Evolutionary conservation across 495 filamentous ascomycete species (phyloP).

Genomic region (Staphylotrichum longicolle): DNA sequence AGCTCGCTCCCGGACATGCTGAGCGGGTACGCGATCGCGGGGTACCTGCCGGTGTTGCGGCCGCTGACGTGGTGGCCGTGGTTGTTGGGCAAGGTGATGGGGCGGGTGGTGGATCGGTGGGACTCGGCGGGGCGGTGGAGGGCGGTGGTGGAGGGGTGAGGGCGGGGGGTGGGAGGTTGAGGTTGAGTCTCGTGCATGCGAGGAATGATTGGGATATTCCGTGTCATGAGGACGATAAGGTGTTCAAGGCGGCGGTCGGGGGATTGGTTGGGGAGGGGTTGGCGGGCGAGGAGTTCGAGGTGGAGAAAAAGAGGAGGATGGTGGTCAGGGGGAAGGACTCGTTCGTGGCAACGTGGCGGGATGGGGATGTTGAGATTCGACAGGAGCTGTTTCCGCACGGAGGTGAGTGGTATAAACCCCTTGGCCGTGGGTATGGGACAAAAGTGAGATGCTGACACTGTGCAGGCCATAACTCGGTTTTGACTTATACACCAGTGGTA

Average conservation of each 20-base stretch:
- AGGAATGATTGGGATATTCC: constrained; percentile 76
- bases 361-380: constrained; percentile 43
- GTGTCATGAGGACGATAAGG: constrained; percentile 56
- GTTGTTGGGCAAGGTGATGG: constrained; percentile 28
- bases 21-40: constrained; percentile 60
- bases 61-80: constrained; percentile 57
- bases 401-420: constrained; percentile 40
- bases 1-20: constrained; percentile 69
- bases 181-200: constrained; percentile 73
- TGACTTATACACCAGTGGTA: constrained; percentile 53
- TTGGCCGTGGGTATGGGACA: no score
- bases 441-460: constrained; percentile 18
- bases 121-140: constrained; percentile 45
- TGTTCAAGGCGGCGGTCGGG: constrained; percentile 54
- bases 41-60: constrained; percentile 72
- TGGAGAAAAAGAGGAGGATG: constrained; percentile 43
- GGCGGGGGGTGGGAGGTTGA: constrained; percentile 44
- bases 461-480: constrained; percentile 58
- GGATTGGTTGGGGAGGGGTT: constrained; percentile 47
- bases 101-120: constrained; percentile 54
- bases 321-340: constrained; percentile 39
- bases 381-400: constrained; percentile 58
- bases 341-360: constrained; percentile 42
- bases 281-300: constrained; percentile 32
- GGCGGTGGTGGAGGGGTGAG: constrained; percentile 44